phyloP scores from a whole-genome alignment of 2,329 filamentous ascomycete species.

The Rhynchosporium agropyri region DNA sequence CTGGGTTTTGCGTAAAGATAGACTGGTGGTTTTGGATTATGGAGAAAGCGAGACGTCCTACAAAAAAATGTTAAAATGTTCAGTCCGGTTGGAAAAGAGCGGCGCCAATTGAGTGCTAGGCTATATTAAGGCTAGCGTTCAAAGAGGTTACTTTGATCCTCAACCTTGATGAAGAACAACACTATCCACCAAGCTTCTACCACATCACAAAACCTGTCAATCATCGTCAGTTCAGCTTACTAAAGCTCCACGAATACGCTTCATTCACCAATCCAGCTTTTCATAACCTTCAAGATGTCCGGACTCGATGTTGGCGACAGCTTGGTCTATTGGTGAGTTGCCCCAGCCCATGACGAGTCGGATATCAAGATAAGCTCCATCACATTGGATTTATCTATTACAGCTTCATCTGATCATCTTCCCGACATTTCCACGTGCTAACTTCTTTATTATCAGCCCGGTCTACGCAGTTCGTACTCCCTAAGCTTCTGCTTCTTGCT shows the following conservation, averaged over 20 bases:
- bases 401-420: constrained; percentile 15
- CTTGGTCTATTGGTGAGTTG: constrained; percentile 65
- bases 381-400: constrained; percentile 10
- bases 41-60: constrained; percentile 16
- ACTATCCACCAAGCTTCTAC: constrained; percentile 33
- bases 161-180: constrained; percentile 37
- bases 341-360: constrained; percentile 36
- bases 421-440: constrained; percentile 45
- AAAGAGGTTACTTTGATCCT: constrained; percentile 28
- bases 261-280: constrained; percentile 28
- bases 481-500: constrained; percentile 30
- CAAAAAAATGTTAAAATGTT: constrained; percentile 20
- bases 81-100: background rate
- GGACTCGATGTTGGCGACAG: constrained; percentile 57
- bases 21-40: constrained; percentile 14
- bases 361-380: constrained; percentile 31
- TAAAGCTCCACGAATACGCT: constrained; percentile 30
- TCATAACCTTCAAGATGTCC: constrained; percentile 60
- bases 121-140: background rate
- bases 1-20: constrained; percentile 44
- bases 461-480: constrained; percentile 92
- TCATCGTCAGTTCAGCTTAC: constrained; percentile 33
- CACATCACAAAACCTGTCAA: constrained; percentile 37
- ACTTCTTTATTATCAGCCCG: constrained; percentile 65
- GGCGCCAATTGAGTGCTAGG: constrained; percentile 10